Percentiles rank a stretch among this genome's conserved stretches.
These are phyloP conservation scores for Drechmeria coniospora DNA, from an alignment of 2,329 filamentous ascomycete genomes.

Conservation along the genomic window DNA sequence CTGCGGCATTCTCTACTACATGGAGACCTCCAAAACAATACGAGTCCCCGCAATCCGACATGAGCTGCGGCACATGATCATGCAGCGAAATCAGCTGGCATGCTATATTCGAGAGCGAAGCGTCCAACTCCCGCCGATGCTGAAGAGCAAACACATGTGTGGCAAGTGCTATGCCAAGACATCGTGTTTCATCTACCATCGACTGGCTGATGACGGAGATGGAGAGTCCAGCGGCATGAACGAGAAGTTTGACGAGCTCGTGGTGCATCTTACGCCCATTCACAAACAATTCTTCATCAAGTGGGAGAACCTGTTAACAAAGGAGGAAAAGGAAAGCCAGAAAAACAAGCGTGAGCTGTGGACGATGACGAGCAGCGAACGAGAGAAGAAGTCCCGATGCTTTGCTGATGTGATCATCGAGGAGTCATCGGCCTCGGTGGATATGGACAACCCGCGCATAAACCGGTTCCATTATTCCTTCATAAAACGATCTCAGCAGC, in stretches of 20 bases:
- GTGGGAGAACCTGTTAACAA: slow-evolving; percentile 86
- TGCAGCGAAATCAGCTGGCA: slow-evolving; percentile 82
- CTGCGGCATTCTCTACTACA: slow-evolving; percentile 87
- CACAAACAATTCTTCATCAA: slow-evolving; percentile 82
- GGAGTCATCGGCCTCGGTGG: slow-evolving; percentile 56
- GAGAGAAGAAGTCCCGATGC: slow-evolving; percentile 77
- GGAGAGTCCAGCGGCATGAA: slow-evolving; percentile 69
- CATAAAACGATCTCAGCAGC: slow-evolving; percentile 45
- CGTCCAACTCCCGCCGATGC: slow-evolving; percentile 68
- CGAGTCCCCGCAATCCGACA: slow-evolving; percentile 73
- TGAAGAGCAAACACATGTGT: slow-evolving; percentile 68
- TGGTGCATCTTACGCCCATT: slow-evolving; percentile 56
- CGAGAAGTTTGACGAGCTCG: slow-evolving; percentile 66
- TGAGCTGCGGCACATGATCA: slow-evolving; percentile 90
- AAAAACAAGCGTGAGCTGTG: slow-evolving; percentile 81
- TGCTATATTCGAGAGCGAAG: slow-evolving; percentile 70
- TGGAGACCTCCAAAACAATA: slow-evolving; percentile 76
- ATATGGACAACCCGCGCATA: slow-evolving; percentile 61
- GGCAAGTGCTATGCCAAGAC: slow-evolving; percentile 81
- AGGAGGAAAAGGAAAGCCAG: slow-evolving; percentile 82
- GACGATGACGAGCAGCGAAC: slow-evolving; percentile 84
- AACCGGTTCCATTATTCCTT: slow-evolving; percentile 85
- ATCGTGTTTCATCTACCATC: slow-evolving; percentile 87
- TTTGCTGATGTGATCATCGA: slow-evolving; percentile 80
- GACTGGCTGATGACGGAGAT: slow-evolving; percentile 69